phyloP scores from a whole-genome alignment of 2,329 filamentous ascomycete genomes.

The Verticillium dahliae region DNA sequence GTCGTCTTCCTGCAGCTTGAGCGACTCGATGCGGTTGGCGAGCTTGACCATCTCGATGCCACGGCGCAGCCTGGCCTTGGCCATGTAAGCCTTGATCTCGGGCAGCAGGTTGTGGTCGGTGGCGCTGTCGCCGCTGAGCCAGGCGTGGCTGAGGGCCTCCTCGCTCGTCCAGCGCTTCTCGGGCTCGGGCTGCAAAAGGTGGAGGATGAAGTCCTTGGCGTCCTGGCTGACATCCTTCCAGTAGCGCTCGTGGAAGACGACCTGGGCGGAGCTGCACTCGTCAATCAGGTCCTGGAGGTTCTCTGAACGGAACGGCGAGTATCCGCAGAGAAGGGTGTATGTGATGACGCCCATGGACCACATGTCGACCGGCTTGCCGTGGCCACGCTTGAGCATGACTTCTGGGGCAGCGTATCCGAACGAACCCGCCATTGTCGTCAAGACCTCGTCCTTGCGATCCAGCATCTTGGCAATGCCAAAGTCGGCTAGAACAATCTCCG shows the following conservation, averaged over 20 bases:
- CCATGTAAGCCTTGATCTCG: slow-evolving; percentile 91
- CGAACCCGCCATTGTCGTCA: slow-evolving; percentile 97
- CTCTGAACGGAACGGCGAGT: slow-evolving; percentile 96
- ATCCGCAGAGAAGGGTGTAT: slow-evolving; percentile 95
- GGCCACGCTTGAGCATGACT: slow-evolving; percentile 95
- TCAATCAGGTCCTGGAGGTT: slow-evolving; percentile 89
- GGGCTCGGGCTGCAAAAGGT: slow-evolving; percentile 72
- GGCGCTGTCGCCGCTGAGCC: slow-evolving; percentile 87
- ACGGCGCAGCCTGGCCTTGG: slow-evolving; percentile 82
- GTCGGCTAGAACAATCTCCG: slow-evolving; percentile 87
- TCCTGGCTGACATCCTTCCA: slow-evolving; percentile 97
- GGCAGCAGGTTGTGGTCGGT: slow-evolving; percentile 95
- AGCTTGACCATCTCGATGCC: slow-evolving; percentile 96
- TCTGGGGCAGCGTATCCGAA: slow-evolving; percentile 97
- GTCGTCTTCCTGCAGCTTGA: slow-evolving; percentile 89
- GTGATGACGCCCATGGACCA: slow-evolving; percentile 99
- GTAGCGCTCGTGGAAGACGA: slow-evolving; percentile 95
- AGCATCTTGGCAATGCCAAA: slow-evolving; percentile 99
- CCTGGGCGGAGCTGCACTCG: slow-evolving; percentile 76
- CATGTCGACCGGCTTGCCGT: slow-evolving; percentile 98
- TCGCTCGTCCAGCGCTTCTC: slow-evolving; percentile 71
- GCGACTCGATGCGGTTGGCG: slow-evolving; percentile 86
- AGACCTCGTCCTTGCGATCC: slow-evolving; percentile 79
- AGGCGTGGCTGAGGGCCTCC: slow-evolving; percentile 73
- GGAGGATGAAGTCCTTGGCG: slow-evolving; percentile 88